Evolutionary conservation across 306 rosid species (phyloP), one percentile per base, ranked within the genome.

Genomic region (Crataegus laevigata): DNA sequence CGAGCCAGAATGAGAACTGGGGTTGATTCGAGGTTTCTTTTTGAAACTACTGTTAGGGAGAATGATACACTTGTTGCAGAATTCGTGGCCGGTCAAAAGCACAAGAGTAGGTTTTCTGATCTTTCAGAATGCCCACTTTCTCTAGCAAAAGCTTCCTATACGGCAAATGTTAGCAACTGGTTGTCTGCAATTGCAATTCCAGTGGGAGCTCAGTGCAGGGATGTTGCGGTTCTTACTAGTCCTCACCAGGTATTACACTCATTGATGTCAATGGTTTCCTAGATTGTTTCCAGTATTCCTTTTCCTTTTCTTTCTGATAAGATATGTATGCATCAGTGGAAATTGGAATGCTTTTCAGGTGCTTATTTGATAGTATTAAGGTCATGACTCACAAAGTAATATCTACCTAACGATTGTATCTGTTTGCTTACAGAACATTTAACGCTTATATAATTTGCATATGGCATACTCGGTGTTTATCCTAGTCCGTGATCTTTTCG

Each of bases 151-250:
- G 87, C 90, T 50, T 59, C 81, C 42, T 90, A 90, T 38, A 85
- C 55, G 11, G 88, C 86, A 19, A 80, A 80, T 74, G 77, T 85
- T 29, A 72, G 82, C 69, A 87, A 92, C 73, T 92, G 93, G 89
- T 77, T 92, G 15, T 96, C 98, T 28, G 79, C 89, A 18, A 72
- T 75, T 78, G 88, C 86, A 26, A 80, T 87, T 40, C 97, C 98
- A 1, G 47, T 92, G n/a, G 99, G 98, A 71, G 98, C 93, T 25
- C 91, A 76, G 42, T 88, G 98, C 83, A 83, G 93, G 67, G 99
- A 96, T 81, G 88, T 86, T 73, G 93, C 87, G 32, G 30, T 77
- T 68, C 34, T 87, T 77, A 80, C 91, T 9, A 77, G 71, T 72
- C 88, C 93, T 66, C 71, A 77, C 75, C 90, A 77, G 96, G 99